Base-by-base conservation (phyloP, 179 eudicot species). In the Spinacia oleracea region DNA sequence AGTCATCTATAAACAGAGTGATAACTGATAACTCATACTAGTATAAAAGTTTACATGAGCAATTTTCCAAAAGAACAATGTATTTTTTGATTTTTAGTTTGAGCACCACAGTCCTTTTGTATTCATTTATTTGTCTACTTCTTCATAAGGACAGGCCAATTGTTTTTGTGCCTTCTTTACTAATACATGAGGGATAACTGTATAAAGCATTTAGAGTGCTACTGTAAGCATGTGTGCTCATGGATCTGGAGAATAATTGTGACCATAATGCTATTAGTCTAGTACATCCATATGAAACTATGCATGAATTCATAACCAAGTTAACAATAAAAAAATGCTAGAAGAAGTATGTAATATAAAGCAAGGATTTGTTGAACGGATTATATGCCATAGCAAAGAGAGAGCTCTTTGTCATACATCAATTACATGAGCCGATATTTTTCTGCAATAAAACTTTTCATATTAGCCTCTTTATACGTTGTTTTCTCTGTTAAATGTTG, bases 401-500 rank as follows among this genome's bases (percentile, higher is more conserved):
- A 27, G 58, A 23, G 59, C 9, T 5, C 59, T 32, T 72, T 51
- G 40, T 50, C 63, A 20, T 56, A 56, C 27, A 40, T 40, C 27
- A 67, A 32, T 11, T 1, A 32, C 70, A 38, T 16, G 71, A 8
- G 14, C 48, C 20, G 48, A 9, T 16, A 18, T 34, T 35, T 46
- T 27, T 27, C 18, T 76, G 60, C 51, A 64, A 71, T 46, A 15
- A 45, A 10, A 32, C 4, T 5, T 45, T 12, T 11, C 25, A 43
- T 31, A 9, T 8, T 11, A 8, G 16, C 43, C 34, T 51, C 45
- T 64, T 29, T 23, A 59, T 23, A n/a, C 63, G 50, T 46, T 60
- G 25, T 79, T 74, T 74, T 16, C 74, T 45, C 40, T 31, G 35
- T 58, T 32, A 66, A 29, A 12, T 71, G 27, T 42, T 42, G 60